Evolutionary conservation across 306 rosid species (phyloP).

Genomic region (Quercus cerris): DNA sequence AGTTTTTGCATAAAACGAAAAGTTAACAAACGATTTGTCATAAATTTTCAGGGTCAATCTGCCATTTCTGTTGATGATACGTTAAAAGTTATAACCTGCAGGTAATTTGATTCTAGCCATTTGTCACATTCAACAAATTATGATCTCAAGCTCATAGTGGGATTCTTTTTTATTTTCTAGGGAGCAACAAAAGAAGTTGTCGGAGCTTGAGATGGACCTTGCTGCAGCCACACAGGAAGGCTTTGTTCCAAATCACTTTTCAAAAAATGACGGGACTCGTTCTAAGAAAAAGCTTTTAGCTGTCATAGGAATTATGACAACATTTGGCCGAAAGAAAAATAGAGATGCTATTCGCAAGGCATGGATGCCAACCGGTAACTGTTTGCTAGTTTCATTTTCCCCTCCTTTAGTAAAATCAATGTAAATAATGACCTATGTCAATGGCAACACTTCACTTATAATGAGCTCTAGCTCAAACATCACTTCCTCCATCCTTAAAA

Average conservation of each 20-base stretch:
- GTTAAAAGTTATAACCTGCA: conserved; percentile 57
- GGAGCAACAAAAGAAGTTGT: conserved; percentile 62
- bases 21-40: conserved; percentile 29
- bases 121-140: conserved; percentile 1
- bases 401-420: conserved; percentile 3
- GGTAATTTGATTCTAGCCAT: conserved; percentile 36
- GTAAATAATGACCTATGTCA: neutral
- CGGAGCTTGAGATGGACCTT: conserved; percentile 51
- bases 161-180: conserved; percentile 31
- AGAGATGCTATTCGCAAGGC: conserved; percentile 76
- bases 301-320: conserved; percentile 61
- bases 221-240: conserved; percentile 66
- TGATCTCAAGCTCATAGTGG: conserved; percentile 6
- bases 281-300: conserved; percentile 49
- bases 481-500: no score
- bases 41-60: conserved; percentile 62
- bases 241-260: conserved; percentile 41
- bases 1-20: conserved; percentile 9
- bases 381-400: conserved; percentile 11
- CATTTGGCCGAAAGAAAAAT: conserved; percentile 57
- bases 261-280: conserved; percentile 25
- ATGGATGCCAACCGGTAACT: conserved; percentile 70
- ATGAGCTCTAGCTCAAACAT: no score
- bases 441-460: neutral
- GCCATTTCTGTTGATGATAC: conserved; percentile 66